Percentiles rank a stretch among this genome's conserved stretches.
Conservation (phyloP, 1,139 yeast species). For the Blastobotrys illinoisensis region DNA sequence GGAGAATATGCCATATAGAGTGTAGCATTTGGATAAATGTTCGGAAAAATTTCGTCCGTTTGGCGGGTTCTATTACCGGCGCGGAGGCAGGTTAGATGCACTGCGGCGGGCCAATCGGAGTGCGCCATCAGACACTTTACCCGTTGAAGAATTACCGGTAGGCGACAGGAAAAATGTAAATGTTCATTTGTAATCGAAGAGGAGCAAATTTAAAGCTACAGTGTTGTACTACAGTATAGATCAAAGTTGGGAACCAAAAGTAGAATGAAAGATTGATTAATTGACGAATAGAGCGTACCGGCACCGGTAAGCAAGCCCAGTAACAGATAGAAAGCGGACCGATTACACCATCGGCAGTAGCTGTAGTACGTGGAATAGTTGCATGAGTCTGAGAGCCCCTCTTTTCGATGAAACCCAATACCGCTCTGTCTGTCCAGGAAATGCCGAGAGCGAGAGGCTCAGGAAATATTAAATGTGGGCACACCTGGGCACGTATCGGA, state of each 20-base stretch:
- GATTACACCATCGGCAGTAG: too few relatives aligned
- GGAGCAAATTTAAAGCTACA: too few relatives aligned
- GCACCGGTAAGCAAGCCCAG: background rate
- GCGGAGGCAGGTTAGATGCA: background rate
- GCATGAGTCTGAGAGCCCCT: background rate
- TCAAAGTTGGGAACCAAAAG: too few relatives aligned
- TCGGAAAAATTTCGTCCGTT: background rate
- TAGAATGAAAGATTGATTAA: too few relatives aligned
- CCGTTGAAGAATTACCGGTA: background rate
- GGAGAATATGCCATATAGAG: background rate
- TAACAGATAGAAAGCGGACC: too few relatives aligned
- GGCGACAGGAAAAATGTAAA: background rate
- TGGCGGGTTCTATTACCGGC: background rate
- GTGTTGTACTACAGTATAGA: too few relatives aligned
- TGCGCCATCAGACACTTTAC: background rate
- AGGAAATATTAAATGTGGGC: background rate
- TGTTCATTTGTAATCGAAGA: too few relatives aligned
- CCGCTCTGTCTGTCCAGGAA: background rate
- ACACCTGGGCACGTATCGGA: background rate
- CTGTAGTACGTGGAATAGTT: background rate
- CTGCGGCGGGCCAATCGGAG: background rate
- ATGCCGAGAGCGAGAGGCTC: conserved; percentile 1
- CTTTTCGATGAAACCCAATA: background rate
- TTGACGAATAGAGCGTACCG: background rate
- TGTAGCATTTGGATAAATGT: background rate